Conservation (phyloP, 352 stramenopile species). For the Blastocystis sp. region DNA sequence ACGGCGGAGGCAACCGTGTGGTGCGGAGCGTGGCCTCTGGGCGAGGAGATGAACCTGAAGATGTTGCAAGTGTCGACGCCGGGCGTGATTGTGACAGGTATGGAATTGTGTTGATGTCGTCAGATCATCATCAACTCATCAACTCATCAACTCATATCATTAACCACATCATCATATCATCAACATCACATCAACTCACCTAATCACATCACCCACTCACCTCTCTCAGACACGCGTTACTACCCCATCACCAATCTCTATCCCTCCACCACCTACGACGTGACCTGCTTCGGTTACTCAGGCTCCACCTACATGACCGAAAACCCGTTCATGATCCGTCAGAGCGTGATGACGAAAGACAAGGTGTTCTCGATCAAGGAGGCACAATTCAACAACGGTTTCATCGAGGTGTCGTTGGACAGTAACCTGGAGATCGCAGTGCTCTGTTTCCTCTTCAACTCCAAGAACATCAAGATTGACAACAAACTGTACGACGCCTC, state of each 20-base stretch:
- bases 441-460: conserved; percentile 46
- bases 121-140: neutral
- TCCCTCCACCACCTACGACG: conserved; percentile 30
- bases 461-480: conserved; percentile 10
- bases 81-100: neutral
- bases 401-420: neutral
- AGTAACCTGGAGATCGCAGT: conserved; percentile 18
- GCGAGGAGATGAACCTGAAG: conserved; percentile 30
- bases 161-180: neutral
- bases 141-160: neutral
- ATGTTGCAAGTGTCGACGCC: neutral
- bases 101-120: neutral
- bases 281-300: conserved; percentile 24
- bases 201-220: neutral
- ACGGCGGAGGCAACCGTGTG: conserved; percentile 40
- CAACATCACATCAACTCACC: neutral
- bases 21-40: conserved; percentile 45
- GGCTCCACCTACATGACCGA: conserved; percentile 24
- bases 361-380: conserved; percentile 14
- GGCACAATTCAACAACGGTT: neutral
- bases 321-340: conserved; percentile 7
- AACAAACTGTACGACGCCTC: conserved; percentile 25
- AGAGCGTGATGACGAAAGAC: conserved; percentile 11
- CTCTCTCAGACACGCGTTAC: neutral
- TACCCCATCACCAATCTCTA: neutral